Conservation (phyloP, 2,329 filamentous ascomycete genomes). For the Aureobasidium melanogenum region DNA sequence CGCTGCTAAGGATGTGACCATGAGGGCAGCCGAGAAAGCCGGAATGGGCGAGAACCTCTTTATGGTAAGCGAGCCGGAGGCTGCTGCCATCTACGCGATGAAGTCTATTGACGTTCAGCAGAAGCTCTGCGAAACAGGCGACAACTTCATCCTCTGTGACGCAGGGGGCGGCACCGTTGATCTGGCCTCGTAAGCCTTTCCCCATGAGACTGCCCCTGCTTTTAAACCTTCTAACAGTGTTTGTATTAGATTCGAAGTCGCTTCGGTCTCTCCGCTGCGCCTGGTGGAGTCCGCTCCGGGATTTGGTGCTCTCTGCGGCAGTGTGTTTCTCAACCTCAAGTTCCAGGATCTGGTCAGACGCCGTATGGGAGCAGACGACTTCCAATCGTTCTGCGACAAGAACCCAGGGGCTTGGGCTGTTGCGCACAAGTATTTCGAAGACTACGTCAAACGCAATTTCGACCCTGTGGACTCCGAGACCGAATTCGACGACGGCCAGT, state of each 20-base stretch:
- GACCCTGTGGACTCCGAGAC: constrained; percentile 40
- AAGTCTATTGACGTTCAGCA: constrained; percentile 67
- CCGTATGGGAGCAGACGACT: background rate
- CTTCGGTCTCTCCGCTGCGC: background rate
- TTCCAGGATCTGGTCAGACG: background rate
- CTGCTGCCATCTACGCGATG: constrained; percentile 69
- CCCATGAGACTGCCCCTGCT: too few relatives aligned
- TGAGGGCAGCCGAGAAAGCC: constrained; percentile 67
- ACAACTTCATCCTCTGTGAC: constrained; percentile 58
- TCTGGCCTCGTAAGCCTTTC: background rate
- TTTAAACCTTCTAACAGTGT: too few relatives aligned
- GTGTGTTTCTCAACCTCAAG: background rate
- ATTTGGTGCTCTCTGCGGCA: background rate
- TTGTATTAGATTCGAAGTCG: background rate
- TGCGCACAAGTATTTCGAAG: constrained; percentile 55
- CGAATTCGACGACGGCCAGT: constrained; percentile 60
- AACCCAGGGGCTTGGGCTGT: background rate
- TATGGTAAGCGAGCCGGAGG: constrained; percentile 70
- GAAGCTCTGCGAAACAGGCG: constrained; percentile 47
- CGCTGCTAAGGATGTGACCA: constrained; percentile 72
- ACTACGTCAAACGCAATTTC: constrained; percentile 78
- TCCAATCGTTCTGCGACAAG: background rate
- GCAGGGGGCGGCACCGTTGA: constrained; percentile 36
- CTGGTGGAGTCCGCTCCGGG: background rate
- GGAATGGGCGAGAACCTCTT: constrained; percentile 56